Evolutionary conservation across 352 stramenopile species (phyloP).

Genomic region (Discostella stelligera): DNA sequence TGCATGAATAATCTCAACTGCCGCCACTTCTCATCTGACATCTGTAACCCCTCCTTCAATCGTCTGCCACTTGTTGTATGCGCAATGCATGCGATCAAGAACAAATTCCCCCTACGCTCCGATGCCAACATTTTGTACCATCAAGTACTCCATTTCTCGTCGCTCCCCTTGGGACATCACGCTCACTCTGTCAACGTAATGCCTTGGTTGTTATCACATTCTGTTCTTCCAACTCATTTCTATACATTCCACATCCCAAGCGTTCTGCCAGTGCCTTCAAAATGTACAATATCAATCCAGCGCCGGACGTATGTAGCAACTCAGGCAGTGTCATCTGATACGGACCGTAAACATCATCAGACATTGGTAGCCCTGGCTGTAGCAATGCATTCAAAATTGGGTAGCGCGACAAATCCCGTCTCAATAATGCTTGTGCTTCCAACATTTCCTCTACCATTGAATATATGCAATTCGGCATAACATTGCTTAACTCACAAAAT

Average conservation of each 20-base stretch:
- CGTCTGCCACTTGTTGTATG: background rate
- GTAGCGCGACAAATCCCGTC: conserved; percentile 17
- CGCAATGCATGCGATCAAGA: background rate
- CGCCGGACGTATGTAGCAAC: conserved; percentile 4
- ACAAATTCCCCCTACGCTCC: conserved; percentile 11
- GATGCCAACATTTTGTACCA: conserved; percentile 5
- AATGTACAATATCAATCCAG: conserved; percentile 13
- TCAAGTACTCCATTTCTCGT: conserved; percentile 7
- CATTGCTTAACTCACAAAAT: conserved; percentile 3
- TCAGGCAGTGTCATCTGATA: conserved; percentile 16
- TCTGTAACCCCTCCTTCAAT: background rate
- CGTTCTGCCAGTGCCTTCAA: background rate
- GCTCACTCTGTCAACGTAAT: conserved; percentile 1
- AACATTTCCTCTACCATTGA: conserved; percentile 12
- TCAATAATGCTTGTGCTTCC: background rate
- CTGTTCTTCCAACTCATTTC: conserved; percentile 4
- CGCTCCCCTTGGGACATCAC: conserved; percentile 6
- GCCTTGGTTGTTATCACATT: background rate
- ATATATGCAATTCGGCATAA: conserved; percentile 13
- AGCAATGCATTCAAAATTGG: conserved; percentile 17
- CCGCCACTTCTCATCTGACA: background rate
- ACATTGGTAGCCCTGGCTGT: background rate
- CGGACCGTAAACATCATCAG: conserved; percentile 10
- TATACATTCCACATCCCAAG: background rate
- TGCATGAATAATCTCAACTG: background rate